Evolutionary conservation across 2,329 filamentous ascomycete species (phyloP).

Genomic region (Hysterium pulicare): DNA sequence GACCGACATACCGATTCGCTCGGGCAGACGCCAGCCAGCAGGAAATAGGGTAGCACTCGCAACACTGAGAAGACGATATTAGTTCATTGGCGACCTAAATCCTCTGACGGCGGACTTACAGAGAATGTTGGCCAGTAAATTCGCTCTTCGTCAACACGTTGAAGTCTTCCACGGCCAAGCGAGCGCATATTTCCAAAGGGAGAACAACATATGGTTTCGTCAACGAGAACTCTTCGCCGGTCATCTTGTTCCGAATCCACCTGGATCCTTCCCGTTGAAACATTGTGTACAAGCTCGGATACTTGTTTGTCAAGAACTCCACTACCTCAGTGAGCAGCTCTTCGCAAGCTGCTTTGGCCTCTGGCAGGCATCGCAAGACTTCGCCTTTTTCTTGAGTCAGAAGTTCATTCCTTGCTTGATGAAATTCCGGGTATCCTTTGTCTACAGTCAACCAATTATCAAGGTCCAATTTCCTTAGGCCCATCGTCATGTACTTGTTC

Average conservation of each 20-base stretch:
- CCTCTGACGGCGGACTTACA: constrained; percentile 37
- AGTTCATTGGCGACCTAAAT: constrained; percentile 12
- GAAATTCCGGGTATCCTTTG: constrained; percentile 44
- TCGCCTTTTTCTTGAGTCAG: constrained; percentile 37
- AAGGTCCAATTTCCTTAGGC: constrained; percentile 44
- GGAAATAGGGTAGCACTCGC: constrained; percentile 54
- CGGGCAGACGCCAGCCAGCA: constrained; percentile 49
- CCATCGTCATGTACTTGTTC: constrained; percentile 42
- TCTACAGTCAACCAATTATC: constrained; percentile 51
- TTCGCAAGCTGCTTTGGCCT: constrained; percentile 44
- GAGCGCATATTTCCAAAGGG: constrained; percentile 50
- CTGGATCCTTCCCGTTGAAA: constrained; percentile 13
- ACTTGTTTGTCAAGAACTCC: constrained; percentile 43
- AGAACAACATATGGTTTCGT: constrained; percentile 34
- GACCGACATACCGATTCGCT: constrained; percentile 50
- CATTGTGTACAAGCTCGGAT: constrained; percentile 42
- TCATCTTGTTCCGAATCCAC: constrained; percentile 43
- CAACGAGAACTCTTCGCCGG: constrained; percentile 43
- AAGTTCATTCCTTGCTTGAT: constrained; percentile 41
- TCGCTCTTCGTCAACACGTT: constrained; percentile 46
- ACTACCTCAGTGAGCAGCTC: constrained; percentile 48
- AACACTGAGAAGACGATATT: constrained; percentile 28
- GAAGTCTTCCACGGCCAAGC: constrained; percentile 52
- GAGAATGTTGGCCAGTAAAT: constrained; percentile 45
- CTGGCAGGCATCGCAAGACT: constrained; percentile 44